These are phyloP conservation scores for Colletotrichum horii DNA, from an alignment of 2,329 filamentous ascomycete species.

Conservation along the genomic window DNA sequence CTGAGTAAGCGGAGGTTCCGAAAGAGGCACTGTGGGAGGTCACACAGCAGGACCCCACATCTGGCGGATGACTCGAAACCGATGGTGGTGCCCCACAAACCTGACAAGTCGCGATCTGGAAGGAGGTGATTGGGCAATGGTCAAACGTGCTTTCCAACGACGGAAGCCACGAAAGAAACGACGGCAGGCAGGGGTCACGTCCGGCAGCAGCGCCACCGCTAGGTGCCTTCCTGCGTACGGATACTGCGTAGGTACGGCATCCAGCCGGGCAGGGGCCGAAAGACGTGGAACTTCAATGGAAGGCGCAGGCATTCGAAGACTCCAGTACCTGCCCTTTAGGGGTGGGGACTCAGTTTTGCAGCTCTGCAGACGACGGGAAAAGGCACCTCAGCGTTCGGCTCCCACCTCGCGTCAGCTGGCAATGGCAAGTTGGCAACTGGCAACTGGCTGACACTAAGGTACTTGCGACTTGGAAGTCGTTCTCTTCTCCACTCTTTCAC, in stretches of 20 bases:
- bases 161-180: neutral
- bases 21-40: neutral
- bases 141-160: neutral
- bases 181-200: neutral
- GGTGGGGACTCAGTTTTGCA: neutral
- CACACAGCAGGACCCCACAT: neutral
- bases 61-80: slow-evolving; percentile 13
- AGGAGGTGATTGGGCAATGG: neutral
- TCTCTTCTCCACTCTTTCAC: neutral
- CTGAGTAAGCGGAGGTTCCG: neutral
- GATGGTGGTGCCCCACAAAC: neutral
- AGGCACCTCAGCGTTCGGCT: neutral
- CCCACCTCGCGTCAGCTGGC: neutral
- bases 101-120: neutral
- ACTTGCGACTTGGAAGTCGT: neutral
- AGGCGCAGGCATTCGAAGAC: neutral
- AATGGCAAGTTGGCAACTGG: neutral
- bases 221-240: neutral
- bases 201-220: neutral
- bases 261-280: neutral
- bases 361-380: neutral
- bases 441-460: neutral
- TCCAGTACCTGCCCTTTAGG: neutral
- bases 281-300: neutral
- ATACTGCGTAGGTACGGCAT: neutral